A percentile compares a stretch with the other conserved stretches of the same genome.
Conservation (phyloP, 1,139 yeast species). For the Eremothecium gossypii region DNA sequence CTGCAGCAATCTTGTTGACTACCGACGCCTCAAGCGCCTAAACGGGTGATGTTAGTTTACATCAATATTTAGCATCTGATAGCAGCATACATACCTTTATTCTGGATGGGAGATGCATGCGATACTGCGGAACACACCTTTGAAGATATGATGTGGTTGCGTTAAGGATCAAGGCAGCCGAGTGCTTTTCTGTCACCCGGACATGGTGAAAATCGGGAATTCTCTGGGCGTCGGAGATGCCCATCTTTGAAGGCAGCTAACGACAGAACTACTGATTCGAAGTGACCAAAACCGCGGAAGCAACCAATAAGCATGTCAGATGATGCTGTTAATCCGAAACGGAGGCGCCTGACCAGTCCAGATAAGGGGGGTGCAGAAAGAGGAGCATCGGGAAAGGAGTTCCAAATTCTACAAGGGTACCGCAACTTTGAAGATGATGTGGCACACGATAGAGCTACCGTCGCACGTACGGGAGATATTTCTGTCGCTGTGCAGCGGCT, state of each 20-base stretch:
- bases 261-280: too few relatives aligned
- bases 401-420: conserved; percentile 29
- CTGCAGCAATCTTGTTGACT: conserved; percentile 91
- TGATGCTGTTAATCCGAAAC: not conserved
- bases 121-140: too few relatives aligned
- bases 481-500: conserved; percentile 31
- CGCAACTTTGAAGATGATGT: conserved; percentile 30
- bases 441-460: conserved; percentile 32
- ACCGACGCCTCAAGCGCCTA: conserved; percentile 35
- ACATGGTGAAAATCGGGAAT: too few relatives aligned
- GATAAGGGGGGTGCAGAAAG: not conserved
- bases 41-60: not conserved
- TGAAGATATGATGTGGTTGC: too few relatives aligned
- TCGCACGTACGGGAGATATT: conserved; percentile 38
- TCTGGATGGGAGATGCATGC: not conserved
- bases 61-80: not conserved
- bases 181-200: too few relatives aligned
- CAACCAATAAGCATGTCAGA: not conserved
- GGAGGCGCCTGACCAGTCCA: conserved; percentile 2
- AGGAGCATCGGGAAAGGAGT: conserved; percentile 15
- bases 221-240: too few relatives aligned
- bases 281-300: too few relatives aligned
- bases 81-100: conserved; percentile 5
- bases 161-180: too few relatives aligned
- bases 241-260: too few relatives aligned